Percentiles rank a stretch among this genome's conserved stretches.
Conservation (phyloP, 306 rosid species). For the Castanea mollissima region DNA sequence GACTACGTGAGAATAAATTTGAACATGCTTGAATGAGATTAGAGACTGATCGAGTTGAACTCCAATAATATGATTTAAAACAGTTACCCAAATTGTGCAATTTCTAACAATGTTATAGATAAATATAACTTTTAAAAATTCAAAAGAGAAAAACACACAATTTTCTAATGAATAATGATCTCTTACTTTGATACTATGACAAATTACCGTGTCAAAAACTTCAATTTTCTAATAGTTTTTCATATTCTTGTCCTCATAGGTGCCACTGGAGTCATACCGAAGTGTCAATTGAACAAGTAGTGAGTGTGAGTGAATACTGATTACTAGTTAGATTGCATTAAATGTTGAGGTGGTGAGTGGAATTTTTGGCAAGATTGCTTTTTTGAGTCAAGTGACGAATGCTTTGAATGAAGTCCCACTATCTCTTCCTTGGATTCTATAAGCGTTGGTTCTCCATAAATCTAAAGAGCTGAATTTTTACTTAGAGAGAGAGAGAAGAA, state of each 20-base stretch:
- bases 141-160: no score
- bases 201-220: no score
- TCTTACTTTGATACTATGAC: no score
- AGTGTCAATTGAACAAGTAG: background rate
- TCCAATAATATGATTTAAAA: no score
- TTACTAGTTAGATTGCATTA: constrained; percentile 1
- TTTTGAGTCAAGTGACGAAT: constrained; percentile 25
- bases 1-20: no score
- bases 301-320: background rate
- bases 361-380: constrained; percentile 25
- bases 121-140: no score
- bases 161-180: no score
- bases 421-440: constrained; percentile 59
- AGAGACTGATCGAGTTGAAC: no score
- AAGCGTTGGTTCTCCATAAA: constrained; percentile 2
- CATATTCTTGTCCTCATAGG: background rate
- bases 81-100: no score
- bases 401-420: constrained; percentile 49
- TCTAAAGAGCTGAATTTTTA: constrained; percentile 21
- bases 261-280: background rate
- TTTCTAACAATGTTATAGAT: no score
- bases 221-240: background rate
- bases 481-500: constrained; percentile 8
- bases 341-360: constrained; percentile 55
- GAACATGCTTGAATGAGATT: no score